Conservation (phyloP, 2,329 filamentous ascomycete species). For the Apiospora aurea region DNA sequence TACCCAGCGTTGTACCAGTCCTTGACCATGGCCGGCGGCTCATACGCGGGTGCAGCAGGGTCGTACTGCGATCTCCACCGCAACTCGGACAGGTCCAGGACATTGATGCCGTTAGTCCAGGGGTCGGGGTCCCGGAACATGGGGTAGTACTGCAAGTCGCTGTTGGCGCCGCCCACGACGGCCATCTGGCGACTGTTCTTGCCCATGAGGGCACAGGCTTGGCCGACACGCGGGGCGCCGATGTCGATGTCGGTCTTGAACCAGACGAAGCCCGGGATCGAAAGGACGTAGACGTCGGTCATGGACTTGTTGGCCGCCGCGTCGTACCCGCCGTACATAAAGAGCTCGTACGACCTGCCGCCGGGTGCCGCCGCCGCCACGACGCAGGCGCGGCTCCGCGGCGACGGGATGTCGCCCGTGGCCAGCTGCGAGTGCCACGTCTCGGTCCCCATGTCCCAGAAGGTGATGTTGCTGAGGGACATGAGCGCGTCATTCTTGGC, state of each 20-base stretch:
- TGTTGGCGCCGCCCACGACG: conserved; percentile 24
- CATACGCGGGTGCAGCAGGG: conserved; percentile 13
- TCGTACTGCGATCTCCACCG: conserved; percentile 25
- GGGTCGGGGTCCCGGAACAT: conserved; percentile 22
- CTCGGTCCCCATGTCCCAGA: conserved; percentile 26
- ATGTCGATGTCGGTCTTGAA: conserved; percentile 22
- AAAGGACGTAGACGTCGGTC: conserved; percentile 26
- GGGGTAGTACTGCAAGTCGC: neutral
- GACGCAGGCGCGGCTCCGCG: conserved; percentile 25
- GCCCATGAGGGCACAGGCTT: conserved; percentile 21
- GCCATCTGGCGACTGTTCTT: conserved; percentile 24
- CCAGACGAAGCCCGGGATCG: conserved; percentile 29
- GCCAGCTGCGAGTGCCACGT: conserved; percentile 25
- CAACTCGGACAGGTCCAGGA: conserved; percentile 22
- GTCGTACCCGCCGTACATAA: conserved; percentile 27
- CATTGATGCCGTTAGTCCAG: conserved; percentile 25
- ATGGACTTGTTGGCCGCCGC: neutral
- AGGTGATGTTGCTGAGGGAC: conserved; percentile 15
- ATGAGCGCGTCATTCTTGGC: neutral
- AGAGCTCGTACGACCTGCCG: conserved; percentile 24
- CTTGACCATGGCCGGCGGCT: conserved; percentile 20
- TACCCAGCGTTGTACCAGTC: conserved; percentile 28
- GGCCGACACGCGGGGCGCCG: conserved; percentile 18
- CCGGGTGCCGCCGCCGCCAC: neutral
- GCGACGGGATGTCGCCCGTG: conserved; percentile 26